phyloP scores from a whole-genome alignment of 257 asterid genomes.

The Nicotiana tabacum region DNA sequence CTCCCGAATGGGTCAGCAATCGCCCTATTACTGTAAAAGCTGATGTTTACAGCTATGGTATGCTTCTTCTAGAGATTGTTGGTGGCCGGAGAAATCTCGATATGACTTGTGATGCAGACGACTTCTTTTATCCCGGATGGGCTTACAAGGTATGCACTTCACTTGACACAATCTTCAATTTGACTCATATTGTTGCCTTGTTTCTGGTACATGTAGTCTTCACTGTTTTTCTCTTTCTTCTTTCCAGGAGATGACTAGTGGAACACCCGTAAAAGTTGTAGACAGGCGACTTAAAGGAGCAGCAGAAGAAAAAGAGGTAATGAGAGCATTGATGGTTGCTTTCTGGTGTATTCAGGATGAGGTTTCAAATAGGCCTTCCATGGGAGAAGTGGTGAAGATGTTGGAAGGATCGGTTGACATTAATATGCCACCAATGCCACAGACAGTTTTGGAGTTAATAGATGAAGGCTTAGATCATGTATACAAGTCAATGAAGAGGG shows the following conservation, averaged over 20 bases:
- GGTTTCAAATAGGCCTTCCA: slow-evolving; percentile 59
- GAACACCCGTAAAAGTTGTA: slow-evolving; percentile 47
- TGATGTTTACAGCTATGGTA: slow-evolving; percentile 89
- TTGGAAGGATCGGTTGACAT: slow-evolving; percentile 66
- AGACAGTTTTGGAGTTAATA: slow-evolving; percentile 63
- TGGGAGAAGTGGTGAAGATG: slow-evolving; percentile 90
- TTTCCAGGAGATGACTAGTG: slow-evolving; percentile 56
- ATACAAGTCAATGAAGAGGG: slow-evolving; percentile 83
- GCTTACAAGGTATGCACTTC: slow-evolving; percentile 78
- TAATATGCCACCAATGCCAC: slow-evolving; percentile 76
- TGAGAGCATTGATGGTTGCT: slow-evolving; percentile 53
- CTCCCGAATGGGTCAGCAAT: slow-evolving; percentile 87
- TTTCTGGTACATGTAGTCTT: not conserved
- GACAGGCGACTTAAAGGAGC: slow-evolving; percentile 63
- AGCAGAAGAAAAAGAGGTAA: slow-evolving; percentile 50
- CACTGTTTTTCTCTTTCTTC: slow-evolving; percentile 1
- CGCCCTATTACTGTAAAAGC: slow-evolving; percentile 85
- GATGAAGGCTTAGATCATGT: slow-evolving; percentile 88
- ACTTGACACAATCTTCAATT: not conserved
- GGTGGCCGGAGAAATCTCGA: slow-evolving; percentile 90
- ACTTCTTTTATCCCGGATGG: slow-evolving; percentile 91
- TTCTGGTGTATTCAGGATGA: slow-evolving; percentile 94
- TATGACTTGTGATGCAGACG: slow-evolving; percentile 67
- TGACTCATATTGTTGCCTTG: not conserved
- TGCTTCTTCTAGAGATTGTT: slow-evolving; percentile 79